Evolutionary conservation across 441 rosid genomes (phyloP).

Genomic region (Bruguiera hainesii): DNA sequence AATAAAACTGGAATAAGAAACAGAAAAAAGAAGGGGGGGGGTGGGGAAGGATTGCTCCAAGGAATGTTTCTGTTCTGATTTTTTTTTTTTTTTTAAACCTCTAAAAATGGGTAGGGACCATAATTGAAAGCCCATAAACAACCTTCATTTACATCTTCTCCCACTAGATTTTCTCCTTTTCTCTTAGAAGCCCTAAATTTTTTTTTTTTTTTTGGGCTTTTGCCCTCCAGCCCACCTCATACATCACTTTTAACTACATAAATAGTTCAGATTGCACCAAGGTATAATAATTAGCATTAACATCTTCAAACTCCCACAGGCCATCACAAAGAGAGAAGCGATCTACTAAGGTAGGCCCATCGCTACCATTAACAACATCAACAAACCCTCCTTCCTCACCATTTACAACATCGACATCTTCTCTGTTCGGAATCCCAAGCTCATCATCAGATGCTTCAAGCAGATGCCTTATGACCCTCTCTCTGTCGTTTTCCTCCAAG

Average conservation of each 20-base stretch:
- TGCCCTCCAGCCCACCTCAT: not conserved
- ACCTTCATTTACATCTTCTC: conserved; percentile 17
- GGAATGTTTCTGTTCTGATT: not conserved
- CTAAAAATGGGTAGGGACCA: not conserved
- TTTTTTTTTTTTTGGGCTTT: not conserved
- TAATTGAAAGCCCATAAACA: conserved; percentile 25
- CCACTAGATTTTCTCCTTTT: conserved; percentile 1
- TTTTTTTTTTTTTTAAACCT: not conserved
- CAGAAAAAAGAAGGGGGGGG: not conserved
- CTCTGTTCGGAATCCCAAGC: conserved; percentile 67
- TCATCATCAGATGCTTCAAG: conserved; percentile 88
- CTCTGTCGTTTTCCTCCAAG: conserved; percentile 37
- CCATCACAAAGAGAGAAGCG: conserved; percentile 40
- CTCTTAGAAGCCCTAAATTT: conserved; percentile 9
- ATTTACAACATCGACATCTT: conserved; percentile 12
- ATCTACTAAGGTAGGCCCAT: conserved; percentile 32
- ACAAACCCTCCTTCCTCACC: conserved; percentile 12
- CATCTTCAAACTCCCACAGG: conserved; percentile 81
- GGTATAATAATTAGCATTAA: conserved; percentile 63
- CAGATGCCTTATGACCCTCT: conserved; percentile 60
- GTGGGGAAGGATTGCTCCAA: not conserved
- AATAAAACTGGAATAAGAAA: not conserved
- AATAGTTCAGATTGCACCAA: conserved; percentile 67
- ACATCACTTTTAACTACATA: conserved; percentile 33
- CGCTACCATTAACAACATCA: conserved; percentile 19